phyloP scores from a whole-genome alignment of 306 rosid genomes.

The Vachellia pachyceras region DNA sequence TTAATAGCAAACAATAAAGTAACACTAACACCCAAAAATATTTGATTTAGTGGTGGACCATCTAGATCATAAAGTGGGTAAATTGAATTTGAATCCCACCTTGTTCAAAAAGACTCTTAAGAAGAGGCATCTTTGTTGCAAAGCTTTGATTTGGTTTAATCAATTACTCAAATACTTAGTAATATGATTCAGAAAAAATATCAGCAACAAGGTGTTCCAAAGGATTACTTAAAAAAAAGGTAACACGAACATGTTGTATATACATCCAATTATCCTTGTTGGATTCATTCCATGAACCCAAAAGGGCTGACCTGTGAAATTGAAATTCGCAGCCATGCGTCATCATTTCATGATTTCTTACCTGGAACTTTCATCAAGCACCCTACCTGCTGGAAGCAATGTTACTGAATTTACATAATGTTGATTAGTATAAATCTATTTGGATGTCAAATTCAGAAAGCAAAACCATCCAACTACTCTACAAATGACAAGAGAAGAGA shows the following conservation, averaged over 20 bases:
- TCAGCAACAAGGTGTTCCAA: too few relatives aligned
- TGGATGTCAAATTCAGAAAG: background rate
- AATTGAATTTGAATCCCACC: too few relatives aligned
- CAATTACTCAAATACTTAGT: too few relatives aligned
- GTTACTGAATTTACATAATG: background rate
- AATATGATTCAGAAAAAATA: too few relatives aligned
- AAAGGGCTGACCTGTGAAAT: constrained; percentile 17
- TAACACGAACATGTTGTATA: background rate
- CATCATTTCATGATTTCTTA: constrained; percentile 7
- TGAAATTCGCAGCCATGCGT: constrained; percentile 30
- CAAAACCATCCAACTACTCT: constrained; percentile 4
- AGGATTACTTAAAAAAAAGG: background rate
- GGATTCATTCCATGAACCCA: background rate
- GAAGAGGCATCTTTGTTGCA: too few relatives aligned
- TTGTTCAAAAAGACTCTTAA: too few relatives aligned
- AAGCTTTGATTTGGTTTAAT: too few relatives aligned
- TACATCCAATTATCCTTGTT: constrained; percentile 2
- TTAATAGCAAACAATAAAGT: too few relatives aligned
- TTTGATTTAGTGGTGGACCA: too few relatives aligned
- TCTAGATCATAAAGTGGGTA: too few relatives aligned
- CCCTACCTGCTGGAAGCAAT: background rate
- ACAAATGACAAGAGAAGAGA: background rate
- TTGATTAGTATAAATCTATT: background rate
- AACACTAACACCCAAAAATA: too few relatives aligned
- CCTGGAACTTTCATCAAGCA: background rate